Conservation (phyloP, 2,329 filamentous ascomycete species). For the Neofusicoccum laricinum region DNA sequence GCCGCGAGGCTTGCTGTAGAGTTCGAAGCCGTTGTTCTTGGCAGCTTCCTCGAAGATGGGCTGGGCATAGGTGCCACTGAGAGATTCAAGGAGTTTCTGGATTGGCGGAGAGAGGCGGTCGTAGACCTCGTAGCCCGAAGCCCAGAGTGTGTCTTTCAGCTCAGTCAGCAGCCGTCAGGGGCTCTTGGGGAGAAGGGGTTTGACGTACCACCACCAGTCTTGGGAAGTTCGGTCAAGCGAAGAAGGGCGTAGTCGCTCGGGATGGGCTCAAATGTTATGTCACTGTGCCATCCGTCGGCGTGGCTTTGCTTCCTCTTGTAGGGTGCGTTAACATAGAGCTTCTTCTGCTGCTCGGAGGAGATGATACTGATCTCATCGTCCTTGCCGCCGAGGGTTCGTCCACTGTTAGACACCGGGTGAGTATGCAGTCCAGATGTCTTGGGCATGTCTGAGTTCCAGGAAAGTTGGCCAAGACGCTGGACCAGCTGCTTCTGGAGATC, state of each 20-base stretch:
- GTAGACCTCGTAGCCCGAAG: conserved; percentile 45
- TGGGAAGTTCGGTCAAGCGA: conserved; percentile 34
- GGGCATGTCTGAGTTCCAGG: conserved; percentile 49
- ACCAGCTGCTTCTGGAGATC: conserved; percentile 53
- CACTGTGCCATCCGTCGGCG: conserved; percentile 53
- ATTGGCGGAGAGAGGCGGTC: conserved; percentile 49
- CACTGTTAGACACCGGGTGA: conserved; percentile 52
- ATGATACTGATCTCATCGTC: conserved; percentile 40
- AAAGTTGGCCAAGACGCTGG: conserved; percentile 54
- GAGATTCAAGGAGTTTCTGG: conserved; percentile 46
- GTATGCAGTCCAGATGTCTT: conserved; percentile 57
- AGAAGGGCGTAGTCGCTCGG: conserved; percentile 41
- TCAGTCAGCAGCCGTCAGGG: background rate
- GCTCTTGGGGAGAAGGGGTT: background rate
- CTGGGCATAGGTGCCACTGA: conserved; percentile 47
- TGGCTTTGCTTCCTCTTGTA: conserved; percentile 50
- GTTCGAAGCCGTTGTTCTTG: conserved; percentile 38
- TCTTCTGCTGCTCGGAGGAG: conserved; percentile 46
- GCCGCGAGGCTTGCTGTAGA: conserved; percentile 50
- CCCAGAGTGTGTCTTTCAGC: conserved; percentile 40
- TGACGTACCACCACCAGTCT: conserved; percentile 35
- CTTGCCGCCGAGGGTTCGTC: conserved; percentile 37
- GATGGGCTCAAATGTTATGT: conserved; percentile 40
- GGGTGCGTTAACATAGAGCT: conserved; percentile 34
- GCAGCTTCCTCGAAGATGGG: conserved; percentile 43